These are phyloP conservation scores for Ophiocordyceps robertsii DNA, from an alignment of 2,329 filamentous ascomycete genomes.

Conservation along the genomic window DNA sequence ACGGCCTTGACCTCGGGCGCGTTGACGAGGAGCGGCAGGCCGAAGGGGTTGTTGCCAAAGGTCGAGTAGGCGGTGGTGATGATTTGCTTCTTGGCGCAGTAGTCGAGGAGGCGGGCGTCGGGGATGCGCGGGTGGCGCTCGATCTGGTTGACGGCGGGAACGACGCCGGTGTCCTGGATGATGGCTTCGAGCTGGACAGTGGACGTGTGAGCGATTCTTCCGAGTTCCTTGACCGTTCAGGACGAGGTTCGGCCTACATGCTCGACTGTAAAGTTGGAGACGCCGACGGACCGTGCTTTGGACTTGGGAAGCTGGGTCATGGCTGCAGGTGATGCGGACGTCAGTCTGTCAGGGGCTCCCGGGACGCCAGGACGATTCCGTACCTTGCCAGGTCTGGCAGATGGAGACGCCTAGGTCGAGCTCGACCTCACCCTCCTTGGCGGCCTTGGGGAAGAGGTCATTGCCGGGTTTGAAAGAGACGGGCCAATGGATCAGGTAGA, in stretches of 20 bases:
- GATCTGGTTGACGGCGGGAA: constrained; percentile 52
- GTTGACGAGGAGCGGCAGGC: constrained; percentile 41
- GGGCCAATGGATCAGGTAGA: constrained; percentile 54
- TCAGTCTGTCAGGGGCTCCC: no score
- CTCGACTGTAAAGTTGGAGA: constrained; percentile 60
- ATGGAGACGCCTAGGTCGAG: constrained; percentile 30
- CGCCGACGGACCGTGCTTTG: constrained; percentile 54
- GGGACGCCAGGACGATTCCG: neutral
- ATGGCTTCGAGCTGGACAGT: constrained; percentile 34
- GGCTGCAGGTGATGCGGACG: constrained; percentile 10
- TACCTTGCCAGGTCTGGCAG: constrained; percentile 30
- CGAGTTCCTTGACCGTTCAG: neutral
- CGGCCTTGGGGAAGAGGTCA: constrained; percentile 30
- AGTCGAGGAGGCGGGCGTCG: constrained; percentile 40
- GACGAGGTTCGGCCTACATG: constrained; percentile 14
- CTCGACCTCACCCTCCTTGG: constrained; percentile 18
- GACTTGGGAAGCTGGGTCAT: constrained; percentile 43
- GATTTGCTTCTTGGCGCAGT: constrained; percentile 49
- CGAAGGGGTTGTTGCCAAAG: constrained; percentile 31
- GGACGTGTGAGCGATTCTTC: neutral
- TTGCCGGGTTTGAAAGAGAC: constrained; percentile 27
- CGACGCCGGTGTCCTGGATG: constrained; percentile 42
- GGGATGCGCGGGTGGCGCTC: constrained; percentile 55
- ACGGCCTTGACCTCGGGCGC: constrained; percentile 40
- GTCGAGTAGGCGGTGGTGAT: constrained; percentile 53